These are phyloP conservation scores for Ganoderma multipileum DNA, from an alignment of 1,284 basidiomycete genomes.

Conservation along the genomic window DNA sequence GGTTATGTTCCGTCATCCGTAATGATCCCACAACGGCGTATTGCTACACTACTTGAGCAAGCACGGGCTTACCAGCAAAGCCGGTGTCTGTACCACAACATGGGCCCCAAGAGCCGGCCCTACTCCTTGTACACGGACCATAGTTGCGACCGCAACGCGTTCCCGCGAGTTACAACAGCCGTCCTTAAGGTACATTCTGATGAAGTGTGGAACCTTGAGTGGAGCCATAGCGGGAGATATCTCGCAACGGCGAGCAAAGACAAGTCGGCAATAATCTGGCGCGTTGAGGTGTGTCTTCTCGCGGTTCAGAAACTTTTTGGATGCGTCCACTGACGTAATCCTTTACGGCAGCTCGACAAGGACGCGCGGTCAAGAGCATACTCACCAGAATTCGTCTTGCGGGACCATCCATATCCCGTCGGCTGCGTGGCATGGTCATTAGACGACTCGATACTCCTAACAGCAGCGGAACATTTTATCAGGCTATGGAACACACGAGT, in stretches of 20 bases:
- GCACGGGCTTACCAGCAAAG: constrained; percentile 82
- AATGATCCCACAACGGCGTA: constrained; percentile 92
- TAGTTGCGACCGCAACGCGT: constrained; percentile 78
- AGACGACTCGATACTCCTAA: constrained; percentile 84
- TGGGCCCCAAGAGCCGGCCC: constrained; percentile 58
- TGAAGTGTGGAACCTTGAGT: constrained; percentile 95
- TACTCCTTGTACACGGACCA: constrained; percentile 92
- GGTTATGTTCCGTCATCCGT: constrained; percentile 88
- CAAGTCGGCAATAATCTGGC: constrained; percentile 90
- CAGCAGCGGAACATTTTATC: constrained; percentile 80
- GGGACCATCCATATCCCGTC: constrained; percentile 81
- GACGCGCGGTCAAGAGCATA: constrained; percentile 64
- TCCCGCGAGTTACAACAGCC: constrained; percentile 86
- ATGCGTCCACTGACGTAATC: constrained; percentile 12
- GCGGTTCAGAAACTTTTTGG: neutral
- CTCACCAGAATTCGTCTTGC: constrained; percentile 62
- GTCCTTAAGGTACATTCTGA: constrained; percentile 88
- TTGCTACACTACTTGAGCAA: constrained; percentile 88
- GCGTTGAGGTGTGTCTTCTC: constrained; percentile 66
- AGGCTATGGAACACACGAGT: constrained; percentile 91
- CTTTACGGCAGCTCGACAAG: constrained; percentile 49
- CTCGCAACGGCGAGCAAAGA: constrained; percentile 93
- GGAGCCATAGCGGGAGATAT: constrained; percentile 89
- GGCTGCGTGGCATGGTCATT: constrained; percentile 90
- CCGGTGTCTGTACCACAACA: constrained; percentile 84